phyloP scores from a whole-genome alignment of 176 grass and related monocot species.

The Raddia guianensis region DNA sequence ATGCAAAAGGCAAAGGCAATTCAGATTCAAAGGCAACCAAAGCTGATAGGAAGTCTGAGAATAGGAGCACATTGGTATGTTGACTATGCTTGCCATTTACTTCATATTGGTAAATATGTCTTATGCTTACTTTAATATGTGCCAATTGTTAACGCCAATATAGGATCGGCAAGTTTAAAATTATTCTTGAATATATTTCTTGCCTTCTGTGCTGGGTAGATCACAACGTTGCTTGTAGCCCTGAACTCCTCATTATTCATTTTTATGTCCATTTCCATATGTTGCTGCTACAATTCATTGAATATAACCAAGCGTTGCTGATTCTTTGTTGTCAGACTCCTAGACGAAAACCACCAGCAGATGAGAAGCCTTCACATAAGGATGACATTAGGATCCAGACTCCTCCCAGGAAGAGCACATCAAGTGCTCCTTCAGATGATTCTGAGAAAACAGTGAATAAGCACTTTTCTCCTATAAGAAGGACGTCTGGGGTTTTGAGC shows the following conservation, averaged over 20 bases:
- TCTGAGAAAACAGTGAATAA: constrained; percentile 55
- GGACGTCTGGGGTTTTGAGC: constrained; percentile 47
- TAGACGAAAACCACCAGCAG: constrained; percentile 55
- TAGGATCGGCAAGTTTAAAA: not conserved
- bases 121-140: constrained; percentile 14
- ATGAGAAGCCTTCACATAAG: constrained; percentile 65
- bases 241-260: constrained; percentile 7
- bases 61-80: constrained; percentile 63
- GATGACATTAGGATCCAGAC: constrained; percentile 74
- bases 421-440: constrained; percentile 65
- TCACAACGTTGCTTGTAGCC: not conserved
- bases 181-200: constrained; percentile 14
- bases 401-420: constrained; percentile 69
- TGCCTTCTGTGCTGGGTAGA: not conserved
- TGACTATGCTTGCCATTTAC: constrained; percentile 30
- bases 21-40: constrained; percentile 63
- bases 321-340: constrained; percentile 56
- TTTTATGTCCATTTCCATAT: constrained; percentile 6
- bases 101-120: not conserved
- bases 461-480: constrained; percentile 52
- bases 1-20: constrained; percentile 50
- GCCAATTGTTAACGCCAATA: not conserved
- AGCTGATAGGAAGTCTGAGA: constrained; percentile 58
- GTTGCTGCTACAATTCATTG: constrained; percentile 8
- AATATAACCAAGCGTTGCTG: constrained; percentile 11